These are phyloP conservation scores for Schizosaccharomyces japonicus DNA, from an alignment of 805 yeast genomes.

Conservation along the genomic window DNA sequence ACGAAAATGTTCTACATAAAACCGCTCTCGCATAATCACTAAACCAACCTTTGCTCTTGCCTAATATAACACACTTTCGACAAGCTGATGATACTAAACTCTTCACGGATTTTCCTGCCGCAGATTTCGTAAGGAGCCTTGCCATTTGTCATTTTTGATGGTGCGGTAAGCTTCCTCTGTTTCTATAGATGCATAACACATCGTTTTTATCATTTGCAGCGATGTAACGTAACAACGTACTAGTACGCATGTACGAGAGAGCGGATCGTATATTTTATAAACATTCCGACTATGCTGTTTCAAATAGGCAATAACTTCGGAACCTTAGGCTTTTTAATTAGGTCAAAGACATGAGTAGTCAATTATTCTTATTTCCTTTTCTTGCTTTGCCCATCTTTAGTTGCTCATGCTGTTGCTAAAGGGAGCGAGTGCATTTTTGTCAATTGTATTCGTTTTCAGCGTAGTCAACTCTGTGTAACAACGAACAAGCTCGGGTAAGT, in stretches of 20 bases:
- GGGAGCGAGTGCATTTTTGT: constrained; percentile 31
- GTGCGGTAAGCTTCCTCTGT: constrained; percentile 57
- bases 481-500: constrained; percentile 54
- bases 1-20: constrained; percentile 11
- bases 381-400: constrained; percentile 6
- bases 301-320: constrained; percentile 34
- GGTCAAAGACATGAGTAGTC: not conserved
- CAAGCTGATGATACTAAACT: constrained; percentile 45
- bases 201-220: constrained; percentile 48
- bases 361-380: constrained; percentile 7
- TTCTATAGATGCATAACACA: constrained; percentile 32
- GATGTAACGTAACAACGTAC: constrained; percentile 62
- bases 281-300: constrained; percentile 48
- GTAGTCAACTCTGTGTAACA: constrained; percentile 66
- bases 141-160: constrained; percentile 25
- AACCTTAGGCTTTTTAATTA: constrained; percentile 32
- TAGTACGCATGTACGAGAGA: constrained; percentile 27
- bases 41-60: constrained; percentile 37
- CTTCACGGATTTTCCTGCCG: constrained; percentile 17
- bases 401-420: constrained; percentile 14
- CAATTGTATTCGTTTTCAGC: constrained; percentile 18
- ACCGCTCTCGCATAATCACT: constrained; percentile 19
- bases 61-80: constrained; percentile 55
- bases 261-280: constrained; percentile 36
- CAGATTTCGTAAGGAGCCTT: constrained; percentile 51